Conservation (phyloP, 2,329 filamentous ascomycete species). For the Thermothelomyces thermophilus region DNA sequence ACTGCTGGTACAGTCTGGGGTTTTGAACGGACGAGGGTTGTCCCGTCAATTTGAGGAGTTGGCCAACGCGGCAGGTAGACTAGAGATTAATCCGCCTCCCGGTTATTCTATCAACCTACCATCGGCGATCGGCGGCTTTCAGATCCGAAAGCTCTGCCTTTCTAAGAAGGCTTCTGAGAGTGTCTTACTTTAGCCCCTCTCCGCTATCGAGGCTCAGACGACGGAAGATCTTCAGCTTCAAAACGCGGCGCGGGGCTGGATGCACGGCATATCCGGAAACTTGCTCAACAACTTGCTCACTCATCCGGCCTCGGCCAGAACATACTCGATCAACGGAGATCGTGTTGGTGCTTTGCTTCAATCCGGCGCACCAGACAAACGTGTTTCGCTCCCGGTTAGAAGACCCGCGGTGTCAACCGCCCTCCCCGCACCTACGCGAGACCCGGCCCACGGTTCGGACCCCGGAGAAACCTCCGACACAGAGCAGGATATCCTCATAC, state of each 20-base stretch:
- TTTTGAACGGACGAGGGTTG: too few relatives aligned
- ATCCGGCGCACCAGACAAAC: slow-evolving; percentile 1
- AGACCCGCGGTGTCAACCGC: slow-evolving; percentile 3
- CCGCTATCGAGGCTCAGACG: not conserved
- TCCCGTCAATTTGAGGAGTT: too few relatives aligned
- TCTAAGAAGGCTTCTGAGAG: not conserved
- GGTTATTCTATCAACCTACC: too few relatives aligned
- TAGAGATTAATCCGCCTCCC: too few relatives aligned
- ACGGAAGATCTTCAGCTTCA: not conserved
- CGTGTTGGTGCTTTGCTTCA: slow-evolving; percentile 5
- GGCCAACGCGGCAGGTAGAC: too few relatives aligned
- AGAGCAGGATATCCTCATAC: not conserved
- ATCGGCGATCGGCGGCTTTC: too few relatives aligned
- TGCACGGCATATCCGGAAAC: slow-evolving; percentile 8
- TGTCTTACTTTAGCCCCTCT: not conserved
- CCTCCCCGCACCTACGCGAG: not conserved
- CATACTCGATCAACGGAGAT: not conserved
- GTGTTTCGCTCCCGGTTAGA: not conserved
- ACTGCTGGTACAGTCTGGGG: not conserved
- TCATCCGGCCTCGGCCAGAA: slow-evolving; percentile 2
- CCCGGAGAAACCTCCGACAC: not conserved
- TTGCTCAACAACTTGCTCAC: slow-evolving; percentile 12
- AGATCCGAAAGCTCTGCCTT: not conserved
- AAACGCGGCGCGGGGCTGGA: not conserved
- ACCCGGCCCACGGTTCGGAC: not conserved